Evolutionary conservation across 176 grass and related monocot genomes (phyloP).

Genomic region (Triticum aestivum): DNA sequence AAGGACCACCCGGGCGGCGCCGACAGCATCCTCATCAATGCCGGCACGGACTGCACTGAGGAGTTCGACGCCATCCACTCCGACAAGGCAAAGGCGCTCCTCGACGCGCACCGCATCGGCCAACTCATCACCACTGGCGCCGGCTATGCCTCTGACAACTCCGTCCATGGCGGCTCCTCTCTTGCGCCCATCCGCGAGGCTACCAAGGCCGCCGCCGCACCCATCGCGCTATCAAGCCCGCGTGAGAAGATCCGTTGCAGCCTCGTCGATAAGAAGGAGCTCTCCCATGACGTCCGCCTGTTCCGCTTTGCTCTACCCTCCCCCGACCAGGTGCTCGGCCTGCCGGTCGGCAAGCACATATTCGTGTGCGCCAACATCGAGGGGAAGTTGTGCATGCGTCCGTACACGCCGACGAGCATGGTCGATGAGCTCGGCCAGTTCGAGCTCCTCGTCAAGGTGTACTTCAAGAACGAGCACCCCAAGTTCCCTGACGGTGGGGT

Average conservation of each 20-base stretch:
- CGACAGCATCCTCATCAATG: conserved; percentile 98
- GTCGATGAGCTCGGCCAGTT: conserved; percentile 76
- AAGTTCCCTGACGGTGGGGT: conserved; percentile 83
- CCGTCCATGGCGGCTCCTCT: conserved; percentile 46
- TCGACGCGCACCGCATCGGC: conserved; percentile 79
- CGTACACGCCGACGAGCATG: conserved; percentile 82
- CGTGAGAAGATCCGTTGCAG: conserved; percentile 67
- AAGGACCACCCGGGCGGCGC: conserved; percentile 87
- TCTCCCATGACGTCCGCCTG: conserved; percentile 74
- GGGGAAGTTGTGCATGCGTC: conserved; percentile 78
- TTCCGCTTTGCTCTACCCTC: conserved; percentile 76
- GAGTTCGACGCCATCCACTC: conserved; percentile 98
- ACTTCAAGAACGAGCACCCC: conserved; percentile 86
- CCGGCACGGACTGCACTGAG: conserved; percentile 90
- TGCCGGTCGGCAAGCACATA: conserved; percentile 88
- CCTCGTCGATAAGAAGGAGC: conserved; percentile 58
- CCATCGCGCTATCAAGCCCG: conserved; percentile 62
- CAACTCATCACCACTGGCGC: conserved; percentile 74
- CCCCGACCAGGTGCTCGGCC: conserved; percentile 61
- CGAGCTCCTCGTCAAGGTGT: conserved; percentile 88
- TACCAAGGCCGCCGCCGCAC: conserved; percentile 14
- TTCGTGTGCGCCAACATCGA: conserved; percentile 77
- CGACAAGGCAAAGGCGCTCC: conserved; percentile 79
- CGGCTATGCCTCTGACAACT: conserved; percentile 67
- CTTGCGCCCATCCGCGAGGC: conserved; percentile 73